Conservation (phyloP, 1,139 yeast genomes). For the Pichia sp. region DNA sequence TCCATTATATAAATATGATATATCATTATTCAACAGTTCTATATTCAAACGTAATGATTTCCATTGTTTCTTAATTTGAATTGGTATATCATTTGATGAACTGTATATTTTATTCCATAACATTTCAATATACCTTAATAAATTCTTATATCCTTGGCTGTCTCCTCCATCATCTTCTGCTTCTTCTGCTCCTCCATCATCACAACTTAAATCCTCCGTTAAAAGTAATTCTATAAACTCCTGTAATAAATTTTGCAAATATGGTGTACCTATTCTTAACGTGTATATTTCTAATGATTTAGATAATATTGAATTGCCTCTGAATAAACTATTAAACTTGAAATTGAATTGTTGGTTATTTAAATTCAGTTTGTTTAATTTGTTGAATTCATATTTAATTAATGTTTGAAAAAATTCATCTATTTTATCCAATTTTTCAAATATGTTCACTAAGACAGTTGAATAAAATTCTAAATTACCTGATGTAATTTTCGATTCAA, state of each 20-base stretch:
- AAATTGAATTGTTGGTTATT: constrained; percentile 29
- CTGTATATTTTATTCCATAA: constrained; percentile 68
- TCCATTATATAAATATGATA: constrained; percentile 50
- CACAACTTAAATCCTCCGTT: constrained; percentile 51
- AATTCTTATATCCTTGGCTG: constrained; percentile 44
- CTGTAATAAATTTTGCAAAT: constrained; percentile 68
- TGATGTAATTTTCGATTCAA: constrained; percentile 28
- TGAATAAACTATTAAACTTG: constrained; percentile 55
- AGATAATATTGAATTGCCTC: constrained; percentile 80
- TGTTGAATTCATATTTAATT: constrained; percentile 56
- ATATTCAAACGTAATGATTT: constrained; percentile 53
- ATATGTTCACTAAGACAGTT: constrained; percentile 53
- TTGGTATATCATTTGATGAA: constrained; percentile 74
- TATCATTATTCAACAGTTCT: constrained; percentile 46
- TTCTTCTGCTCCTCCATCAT: constrained; percentile 59
- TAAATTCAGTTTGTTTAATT: constrained; percentile 13
- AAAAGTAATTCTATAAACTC: constrained; percentile 51
- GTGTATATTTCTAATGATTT: constrained; percentile 76
- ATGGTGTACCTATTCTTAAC: constrained; percentile 71
- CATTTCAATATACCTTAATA: constrained; percentile 50
- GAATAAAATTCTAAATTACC: constrained; percentile 48
- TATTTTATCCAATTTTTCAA: constrained; percentile 57
- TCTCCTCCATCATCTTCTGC: constrained; percentile 27
- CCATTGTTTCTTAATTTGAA: constrained; percentile 55
- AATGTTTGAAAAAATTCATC: constrained; percentile 64